These are phyloP conservation scores for Globisporangium paddicum DNA, from an alignment of 352 stramenopile genomes.

Conservation along the genomic window DNA sequence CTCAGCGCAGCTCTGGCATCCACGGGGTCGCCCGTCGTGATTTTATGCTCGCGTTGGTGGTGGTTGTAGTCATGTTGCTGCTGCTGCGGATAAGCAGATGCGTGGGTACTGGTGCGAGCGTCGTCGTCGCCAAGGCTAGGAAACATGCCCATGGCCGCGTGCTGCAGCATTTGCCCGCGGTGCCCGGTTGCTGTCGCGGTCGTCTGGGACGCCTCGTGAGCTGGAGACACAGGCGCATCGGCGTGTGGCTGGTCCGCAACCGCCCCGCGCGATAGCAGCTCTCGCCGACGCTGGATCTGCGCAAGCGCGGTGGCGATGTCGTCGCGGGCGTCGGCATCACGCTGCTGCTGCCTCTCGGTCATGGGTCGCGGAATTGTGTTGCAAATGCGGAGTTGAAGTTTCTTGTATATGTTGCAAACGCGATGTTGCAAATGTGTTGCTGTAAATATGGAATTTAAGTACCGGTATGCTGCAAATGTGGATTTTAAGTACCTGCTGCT, in stretches of 20 bases:
- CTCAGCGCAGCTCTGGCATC: not conserved
- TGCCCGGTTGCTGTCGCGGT: not conserved
- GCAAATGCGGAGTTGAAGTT: not conserved
- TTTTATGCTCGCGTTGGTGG: not conserved
- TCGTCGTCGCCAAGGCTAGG: not conserved
- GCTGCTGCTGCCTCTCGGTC: not conserved
- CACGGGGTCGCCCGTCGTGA: not conserved
- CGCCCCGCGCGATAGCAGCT: constrained; percentile 12
- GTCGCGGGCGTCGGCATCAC: not conserved
- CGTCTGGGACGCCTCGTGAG: not conserved
- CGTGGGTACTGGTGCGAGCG: not conserved
- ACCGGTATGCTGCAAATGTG: too few relatives aligned
- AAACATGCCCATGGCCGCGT: constrained; percentile 2
- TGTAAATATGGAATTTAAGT: too few relatives aligned
- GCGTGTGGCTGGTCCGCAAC: not conserved
- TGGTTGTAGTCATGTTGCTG: not conserved
- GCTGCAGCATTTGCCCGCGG: constrained; percentile 6
- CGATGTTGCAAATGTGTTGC: too few relatives aligned
- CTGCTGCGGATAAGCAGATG: not conserved
- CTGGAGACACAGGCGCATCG: not conserved
- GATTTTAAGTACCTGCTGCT: too few relatives aligned
- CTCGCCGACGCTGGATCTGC: constrained; percentile 16
- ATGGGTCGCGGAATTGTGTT: not conserved
- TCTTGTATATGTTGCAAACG: too few relatives aligned
- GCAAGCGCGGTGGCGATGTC: constrained; percentile 12